These are phyloP conservation scores for Paramecium sexaurelia DNA, from an alignment of 73 alveolate species.

Conservation along the genomic window DNA sequence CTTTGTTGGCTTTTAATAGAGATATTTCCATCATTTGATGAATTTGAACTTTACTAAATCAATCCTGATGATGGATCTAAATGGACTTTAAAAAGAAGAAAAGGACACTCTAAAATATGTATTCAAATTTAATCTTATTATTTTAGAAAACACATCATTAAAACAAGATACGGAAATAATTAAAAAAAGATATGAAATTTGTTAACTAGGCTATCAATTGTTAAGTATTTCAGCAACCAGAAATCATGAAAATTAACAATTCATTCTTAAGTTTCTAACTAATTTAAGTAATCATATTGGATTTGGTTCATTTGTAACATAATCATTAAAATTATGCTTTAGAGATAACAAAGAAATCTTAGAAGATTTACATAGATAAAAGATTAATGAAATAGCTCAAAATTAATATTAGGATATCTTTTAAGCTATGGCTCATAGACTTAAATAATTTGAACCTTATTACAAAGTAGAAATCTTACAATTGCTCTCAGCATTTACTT, in stretches of 20 bases:
- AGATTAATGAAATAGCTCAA: background rate
- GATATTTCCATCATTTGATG: constrained; percentile 52
- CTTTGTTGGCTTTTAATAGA: constrained; percentile 61
- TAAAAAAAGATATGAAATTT: constrained; percentile 37
- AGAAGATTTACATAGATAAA: constrained; percentile 42
- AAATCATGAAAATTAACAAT: constrained; percentile 33
- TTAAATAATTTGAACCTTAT: constrained; percentile 57
- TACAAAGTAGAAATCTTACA: constrained; percentile 50
- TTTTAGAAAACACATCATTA: background rate
- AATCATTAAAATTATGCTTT: constrained; percentile 30
- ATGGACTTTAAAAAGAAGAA: background rate
- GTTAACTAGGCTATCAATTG: background rate
- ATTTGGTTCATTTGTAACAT: constrained; percentile 57
- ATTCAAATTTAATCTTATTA: background rate
- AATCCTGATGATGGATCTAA: constrained; percentile 54
- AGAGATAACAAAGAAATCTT: constrained; percentile 50
- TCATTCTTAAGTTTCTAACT: background rate
- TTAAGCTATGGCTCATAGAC: constrained; percentile 50
- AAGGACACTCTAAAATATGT: background rate
- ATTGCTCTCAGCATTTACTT: constrained; percentile 4
- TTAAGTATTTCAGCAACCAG: background rate
- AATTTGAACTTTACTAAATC: constrained; percentile 29
- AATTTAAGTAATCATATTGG: constrained; percentile 61
- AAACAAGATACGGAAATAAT: background rate
- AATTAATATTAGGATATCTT: constrained; percentile 27